These are phyloP conservation scores for Salmacisia buchloeana DNA, from an alignment of 1,284 basidiomycete genomes.

Conservation along the genomic window DNA sequence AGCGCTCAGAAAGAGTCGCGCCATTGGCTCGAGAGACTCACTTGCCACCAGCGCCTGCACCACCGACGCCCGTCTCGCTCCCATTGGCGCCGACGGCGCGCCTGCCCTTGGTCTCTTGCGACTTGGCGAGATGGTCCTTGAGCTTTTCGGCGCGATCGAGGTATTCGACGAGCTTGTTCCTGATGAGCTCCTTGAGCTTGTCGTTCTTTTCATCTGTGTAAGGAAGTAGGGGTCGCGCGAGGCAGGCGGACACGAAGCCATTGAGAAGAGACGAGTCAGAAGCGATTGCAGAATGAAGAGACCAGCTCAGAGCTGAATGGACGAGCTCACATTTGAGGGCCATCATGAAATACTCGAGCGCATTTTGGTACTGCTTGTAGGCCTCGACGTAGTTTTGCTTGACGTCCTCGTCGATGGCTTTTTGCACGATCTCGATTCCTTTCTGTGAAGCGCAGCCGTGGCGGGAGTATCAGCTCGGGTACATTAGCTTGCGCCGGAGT, in stretches of 20 bases:
- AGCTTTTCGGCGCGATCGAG: slow-evolving; percentile 84
- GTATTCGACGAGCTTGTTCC: slow-evolving; percentile 85
- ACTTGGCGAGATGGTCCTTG: slow-evolving; percentile 64
- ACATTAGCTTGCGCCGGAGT: neutral
- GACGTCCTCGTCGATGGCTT: slow-evolving; percentile 88
- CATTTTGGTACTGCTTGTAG: slow-evolving; percentile 81
- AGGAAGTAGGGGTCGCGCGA: neutral
- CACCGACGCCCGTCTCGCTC: slow-evolving; percentile 59
- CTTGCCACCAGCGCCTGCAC: slow-evolving; percentile 61
- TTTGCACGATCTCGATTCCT: slow-evolving; percentile 89
- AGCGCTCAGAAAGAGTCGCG: neutral
- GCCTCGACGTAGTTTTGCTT: slow-evolving; percentile 92
- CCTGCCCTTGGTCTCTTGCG: slow-evolving; percentile 66
- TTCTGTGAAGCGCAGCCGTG: slow-evolving; percentile 57
- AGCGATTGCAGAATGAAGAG: neutral
- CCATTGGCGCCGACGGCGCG: slow-evolving; percentile 73
- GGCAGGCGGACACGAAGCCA: neutral
- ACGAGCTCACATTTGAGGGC: slow-evolving; percentile 65
- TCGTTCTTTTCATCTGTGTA: slow-evolving; percentile 87
- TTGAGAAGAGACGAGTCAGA: neutral
- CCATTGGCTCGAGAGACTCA: slow-evolving; percentile 49
- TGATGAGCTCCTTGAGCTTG: slow-evolving; percentile 80
- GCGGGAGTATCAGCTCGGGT: neutral
- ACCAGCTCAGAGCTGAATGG: neutral
- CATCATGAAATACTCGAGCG: slow-evolving; percentile 97